These are phyloP conservation scores for Penicillium desertorum DNA, from an alignment of 495 filamentous ascomycete genomes.

Conservation along the genomic window DNA sequence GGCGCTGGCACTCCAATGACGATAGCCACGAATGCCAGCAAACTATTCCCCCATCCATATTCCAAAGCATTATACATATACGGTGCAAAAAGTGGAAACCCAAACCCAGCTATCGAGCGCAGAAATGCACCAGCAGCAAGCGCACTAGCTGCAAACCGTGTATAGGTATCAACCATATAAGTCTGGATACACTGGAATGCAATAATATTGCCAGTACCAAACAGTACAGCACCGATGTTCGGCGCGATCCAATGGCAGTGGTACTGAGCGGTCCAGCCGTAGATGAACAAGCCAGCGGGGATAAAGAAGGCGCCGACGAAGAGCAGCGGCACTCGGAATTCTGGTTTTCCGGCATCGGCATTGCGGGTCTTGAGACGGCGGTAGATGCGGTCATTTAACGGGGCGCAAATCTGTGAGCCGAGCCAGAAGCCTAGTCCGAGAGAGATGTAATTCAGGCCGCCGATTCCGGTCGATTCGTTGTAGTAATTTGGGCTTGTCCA, in stretches of 20 bases:
- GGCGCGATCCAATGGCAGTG: slow-evolving; percentile 69
- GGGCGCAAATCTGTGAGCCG: slow-evolving; percentile 62
- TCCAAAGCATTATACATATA: slow-evolving; percentile 57
- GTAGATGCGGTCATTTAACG: slow-evolving; percentile 67
- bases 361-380: slow-evolving; percentile 58
- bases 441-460: slow-evolving; percentile 70
- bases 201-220: slow-evolving; percentile 59
- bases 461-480: slow-evolving; percentile 58
- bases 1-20: slow-evolving; percentile 59
- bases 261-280: slow-evolving; percentile 67
- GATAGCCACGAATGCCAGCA: slow-evolving; percentile 56
- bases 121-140: slow-evolving; percentile 66
- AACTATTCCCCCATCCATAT: slow-evolving; percentile 66
- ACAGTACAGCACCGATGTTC: slow-evolving; percentile 64
- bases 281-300: slow-evolving; percentile 66
- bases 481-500: slow-evolving; percentile 57
- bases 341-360: slow-evolving; percentile 56
- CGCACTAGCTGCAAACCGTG: slow-evolving; percentile 70
- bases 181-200: slow-evolving; percentile 70
- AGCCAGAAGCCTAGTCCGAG: slow-evolving; percentile 67
- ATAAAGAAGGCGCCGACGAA: slow-evolving; percentile 55
- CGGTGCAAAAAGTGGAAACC: slow-evolving; percentile 75
- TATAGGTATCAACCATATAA: slow-evolving; percentile 78
- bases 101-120: slow-evolving; percentile 67
- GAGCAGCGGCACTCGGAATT: slow-evolving; percentile 69